Evolutionary conservation across 2,329 filamentous ascomycete genomes (phyloP), one percentile per base, ranked within the genome.

Genomic region (Biscogniauxia mediterranea): DNA sequence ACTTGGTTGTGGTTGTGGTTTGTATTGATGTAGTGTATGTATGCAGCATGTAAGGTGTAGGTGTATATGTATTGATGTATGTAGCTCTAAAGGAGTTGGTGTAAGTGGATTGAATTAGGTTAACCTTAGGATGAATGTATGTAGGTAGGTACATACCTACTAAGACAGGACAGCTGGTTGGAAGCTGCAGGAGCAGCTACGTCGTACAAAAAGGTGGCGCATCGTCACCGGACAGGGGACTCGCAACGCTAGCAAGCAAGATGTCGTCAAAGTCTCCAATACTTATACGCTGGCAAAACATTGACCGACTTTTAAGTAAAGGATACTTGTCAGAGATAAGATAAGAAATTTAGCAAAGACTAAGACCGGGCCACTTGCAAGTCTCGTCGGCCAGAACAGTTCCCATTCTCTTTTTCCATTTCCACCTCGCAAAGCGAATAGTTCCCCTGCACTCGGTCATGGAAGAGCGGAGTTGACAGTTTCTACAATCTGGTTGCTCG

Each of bases 201-300:
- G 28, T 13, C 28, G 7, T 32, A 32, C 11, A 32, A 56, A 59
- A 57, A 59, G 54, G 49, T 61, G 54, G 49, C 61, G 58, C 62
- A 66, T 70, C 66, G 65, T 70, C 66, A 67, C 61, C 25, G 19
- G 55, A 46, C 53, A 65, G 67, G 66, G 68, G 61, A 55, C 62
- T 54, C 46, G 46, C 3, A 19, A 50, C 61, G 63, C 64, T 60
- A 58, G 52, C 25, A 52, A 26, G 49, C 52, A 46, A 25, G 17
- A 57, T 63, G 63, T 61, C 62, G 59, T 61, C 54, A 17, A 63
- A 58, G 69, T 71, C 62, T 50, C 52, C 5, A n/a, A 50, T 69
- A 69, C 68, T 50, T 67, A 19, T 17, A 23, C 52, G 19, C 6
- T n/a, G 19, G 55, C 54, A 49, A 20, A 46, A 26, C 6, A 2